Evolutionary conservation across 345 rosid genomes (phyloP), one percentile per base, ranked within the genome.

Genomic region (Erysimum cheiranthoides): DNA sequence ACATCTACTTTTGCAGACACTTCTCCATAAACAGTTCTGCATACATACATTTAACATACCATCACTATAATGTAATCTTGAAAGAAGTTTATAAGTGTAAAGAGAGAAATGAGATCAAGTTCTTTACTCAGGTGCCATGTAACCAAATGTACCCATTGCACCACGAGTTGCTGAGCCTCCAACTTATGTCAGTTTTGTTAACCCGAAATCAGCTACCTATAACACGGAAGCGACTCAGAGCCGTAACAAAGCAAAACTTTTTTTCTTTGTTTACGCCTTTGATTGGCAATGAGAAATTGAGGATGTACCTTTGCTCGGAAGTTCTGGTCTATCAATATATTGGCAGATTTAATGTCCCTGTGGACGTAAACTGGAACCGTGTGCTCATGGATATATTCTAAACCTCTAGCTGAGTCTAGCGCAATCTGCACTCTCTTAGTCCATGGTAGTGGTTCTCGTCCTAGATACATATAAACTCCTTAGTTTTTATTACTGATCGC

Each of bases 61-160:
- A 64, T 46, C 34, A 63, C 73, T 51, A 52, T 7, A 36, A 2
- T 28, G 21, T 43, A 42, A 9, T 62, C 67, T 62, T 2, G 12
- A 12, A 27, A 25, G 36, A 27, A 7, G 13, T 7, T 3, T 25
- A 39, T 1, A 4, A 62, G 8, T 53, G 63, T 14, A n/a, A n/a
- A 39, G 30, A 58, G 43, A 4, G 17, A 67, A 56, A 59, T 39
- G 43, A 78, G 66, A 65, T 56, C 34, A 46, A 63, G 60, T 18
- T 75, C 70, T 90, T 85, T 86, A 92, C 99, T 95, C 99, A 0
- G 98, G 99, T 18, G 99, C 90, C 99, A 95, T 95, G 81, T 95
- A 95, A 80, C 99, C 99, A 81, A 95, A 95, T 59, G 99, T 95
- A 30, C 99, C 98, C 81, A 90, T 93, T 43, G 93, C 93, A 43